Evolutionary conservation across 345 rosid genomes (phyloP).

Genomic region (Corchorus olitorius): DNA sequence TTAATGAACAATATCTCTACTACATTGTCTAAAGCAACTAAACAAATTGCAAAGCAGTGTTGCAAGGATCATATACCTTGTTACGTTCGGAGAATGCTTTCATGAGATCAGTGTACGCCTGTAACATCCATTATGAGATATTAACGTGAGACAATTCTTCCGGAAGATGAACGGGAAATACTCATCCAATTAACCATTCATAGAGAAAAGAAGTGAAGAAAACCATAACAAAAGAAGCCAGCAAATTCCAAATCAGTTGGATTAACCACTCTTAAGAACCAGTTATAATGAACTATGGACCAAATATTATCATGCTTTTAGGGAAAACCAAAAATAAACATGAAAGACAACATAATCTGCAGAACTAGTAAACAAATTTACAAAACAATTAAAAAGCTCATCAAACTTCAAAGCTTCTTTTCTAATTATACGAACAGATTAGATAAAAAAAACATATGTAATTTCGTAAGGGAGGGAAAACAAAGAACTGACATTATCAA

Average conservation of each 20-base stretch:
- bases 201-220: neutral
- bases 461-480: neutral
- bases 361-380: neutral
- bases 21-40: conserved; percentile 19
- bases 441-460: neutral
- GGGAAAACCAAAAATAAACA: neutral
- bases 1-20: conserved; percentile 8
- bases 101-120: conserved; percentile 89
- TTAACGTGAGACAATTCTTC: conserved; percentile 1
- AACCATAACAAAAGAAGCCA: neutral
- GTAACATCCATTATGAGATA: conserved; percentile 25
- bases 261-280: neutral
- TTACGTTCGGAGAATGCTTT: conserved; percentile 89
- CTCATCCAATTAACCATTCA: neutral
- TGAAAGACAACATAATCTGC: neutral
- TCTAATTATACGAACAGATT: too few relatives aligned
- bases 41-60: conserved; percentile 5
- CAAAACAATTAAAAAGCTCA: neutral
- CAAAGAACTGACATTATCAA: conserved; percentile 62
- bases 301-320: neutral
- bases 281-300: neutral
- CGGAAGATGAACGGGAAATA: neutral
- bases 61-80: conserved; percentile 55
- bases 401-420: neutral
- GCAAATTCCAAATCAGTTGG: neutral